Percentiles rank a stretch among this genome's conserved stretches.
These are phyloP conservation scores for Heterobasidion parviporum DNA, from an alignment of 1,284 basidiomycete genomes.

Conservation along the genomic window DNA sequence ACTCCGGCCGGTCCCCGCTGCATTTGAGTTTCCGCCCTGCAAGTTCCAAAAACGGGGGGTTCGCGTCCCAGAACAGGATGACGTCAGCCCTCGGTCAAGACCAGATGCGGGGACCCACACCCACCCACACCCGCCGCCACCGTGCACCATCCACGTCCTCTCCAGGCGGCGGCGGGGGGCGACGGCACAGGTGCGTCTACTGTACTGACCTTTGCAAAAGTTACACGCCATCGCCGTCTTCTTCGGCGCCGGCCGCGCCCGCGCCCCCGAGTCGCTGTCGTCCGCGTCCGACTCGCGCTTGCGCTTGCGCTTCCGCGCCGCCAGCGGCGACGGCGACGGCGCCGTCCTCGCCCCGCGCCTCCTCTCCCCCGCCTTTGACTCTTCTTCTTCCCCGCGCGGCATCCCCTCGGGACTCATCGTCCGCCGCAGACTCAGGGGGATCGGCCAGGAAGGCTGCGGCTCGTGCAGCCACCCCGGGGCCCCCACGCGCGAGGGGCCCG, in stretches of 20 bases:
- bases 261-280: conserved; percentile 9
- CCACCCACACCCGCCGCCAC: background rate
- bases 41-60: too few relatives aligned
- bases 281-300: background rate
- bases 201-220: conserved; percentile 57
- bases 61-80: too few relatives aligned
- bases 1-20: conserved; percentile 53
- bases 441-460: too few relatives aligned
- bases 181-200: background rate
- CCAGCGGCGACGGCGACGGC: background rate
- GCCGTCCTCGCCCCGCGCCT: background rate
- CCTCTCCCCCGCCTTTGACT: background rate
- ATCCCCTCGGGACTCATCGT: background rate
- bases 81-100: too few relatives aligned
- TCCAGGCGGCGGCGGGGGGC: conserved; percentile 41
- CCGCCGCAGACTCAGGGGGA: too few relatives aligned
- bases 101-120: background rate
- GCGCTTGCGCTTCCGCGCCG: background rate
- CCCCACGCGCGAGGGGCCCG: too few relatives aligned
- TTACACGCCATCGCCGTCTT: conserved; percentile 59
- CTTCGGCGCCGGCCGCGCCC: conserved; percentile 22
- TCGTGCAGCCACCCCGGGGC: too few relatives aligned
- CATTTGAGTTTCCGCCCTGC: too few relatives aligned
- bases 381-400: background rate
- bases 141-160: conserved; percentile 42